phyloP scores from a whole-genome alignment of 345 rosid species.

The Aquilaria yunnanensis region DNA sequence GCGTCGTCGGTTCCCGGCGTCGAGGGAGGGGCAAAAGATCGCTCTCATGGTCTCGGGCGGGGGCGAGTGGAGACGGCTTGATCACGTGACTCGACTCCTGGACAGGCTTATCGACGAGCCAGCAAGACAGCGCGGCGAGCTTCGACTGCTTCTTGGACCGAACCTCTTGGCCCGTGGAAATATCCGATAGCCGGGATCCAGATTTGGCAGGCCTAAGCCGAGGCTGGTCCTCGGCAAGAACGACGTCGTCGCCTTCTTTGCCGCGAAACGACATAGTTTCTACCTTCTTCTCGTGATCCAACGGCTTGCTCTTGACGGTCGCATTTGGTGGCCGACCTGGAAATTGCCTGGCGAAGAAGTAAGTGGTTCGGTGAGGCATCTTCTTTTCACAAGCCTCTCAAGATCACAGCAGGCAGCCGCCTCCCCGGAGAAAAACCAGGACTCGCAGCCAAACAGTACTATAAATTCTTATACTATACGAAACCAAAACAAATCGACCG shows the following conservation, averaged over 20 bases:
- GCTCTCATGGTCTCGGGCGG: slow-evolving; percentile 11
- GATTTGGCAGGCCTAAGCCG: too few relatives aligned
- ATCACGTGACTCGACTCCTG: slow-evolving; percentile 31
- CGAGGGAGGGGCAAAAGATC: not conserved
- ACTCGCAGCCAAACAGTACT: too few relatives aligned
- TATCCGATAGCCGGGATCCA: slow-evolving; percentile 41
- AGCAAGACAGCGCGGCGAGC: slow-evolving; percentile 39
- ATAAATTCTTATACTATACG: too few relatives aligned
- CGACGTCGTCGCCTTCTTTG: slow-evolving; percentile 22
- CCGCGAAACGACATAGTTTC: slow-evolving; percentile 2
- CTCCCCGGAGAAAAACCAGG: not conserved
- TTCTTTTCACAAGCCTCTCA: slow-evolving; percentile 14
- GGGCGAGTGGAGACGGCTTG: slow-evolving; percentile 10
- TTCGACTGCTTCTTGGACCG: slow-evolving; percentile 41
- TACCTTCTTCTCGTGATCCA: slow-evolving; percentile 45
- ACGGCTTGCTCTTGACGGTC: slow-evolving; percentile 22
- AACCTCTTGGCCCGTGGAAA: slow-evolving; percentile 38
- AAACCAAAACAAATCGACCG: too few relatives aligned
- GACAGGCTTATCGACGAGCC: slow-evolving; percentile 48
- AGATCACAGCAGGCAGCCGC: slow-evolving; percentile 1
- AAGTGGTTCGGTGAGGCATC: slow-evolving; percentile 97
- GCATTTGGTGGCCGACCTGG: slow-evolving; percentile 61
- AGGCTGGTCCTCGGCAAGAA: slow-evolving; percentile 12
- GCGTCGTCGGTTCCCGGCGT: slow-evolving; percentile 20
- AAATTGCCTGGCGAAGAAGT: slow-evolving; percentile 97